Base-by-base conservation (phyloP, 169 alveolate genomes). In the Pseudocohnilembus persalinus region DNA sequence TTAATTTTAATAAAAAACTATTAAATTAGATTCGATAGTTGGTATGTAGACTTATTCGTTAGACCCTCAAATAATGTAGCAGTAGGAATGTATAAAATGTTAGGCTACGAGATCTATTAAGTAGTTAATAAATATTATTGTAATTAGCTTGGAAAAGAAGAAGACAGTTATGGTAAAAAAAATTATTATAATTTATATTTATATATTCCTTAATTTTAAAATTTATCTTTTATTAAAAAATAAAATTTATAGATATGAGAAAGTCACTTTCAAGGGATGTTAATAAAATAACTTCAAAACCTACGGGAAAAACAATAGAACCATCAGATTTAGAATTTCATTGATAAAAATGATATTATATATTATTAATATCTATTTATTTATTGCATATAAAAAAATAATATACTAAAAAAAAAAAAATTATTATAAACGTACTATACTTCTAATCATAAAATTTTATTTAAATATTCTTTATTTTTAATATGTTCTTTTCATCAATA, bases 41-140 rank as follows among this genome's bases (percentile, higher is more conserved):
- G 89, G 88, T 98, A 96, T 90, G 98, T 98, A 34, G 99, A 98
- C 83, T 91, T 98, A 82, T 98, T 96, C 88, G 99, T 98, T 35
- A 90, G 99, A 72, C 95, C 97, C 27, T 91, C 98, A 76, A 98
- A 98, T 93, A 90, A 92, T 73, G 93, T 95, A 0, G 99, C 99
- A 6, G 96, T 97, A 74, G 91, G 88, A 26, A 96, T 97, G 97
- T 98, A 98, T 91, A 88, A 93, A 88, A 89, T 93, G 65, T 93
- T 97, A 33, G 99, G 99, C 68, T 98, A 97, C 91, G 89, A 85
- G 1, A 92, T 97, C 26, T 97, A 94, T 87, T 89, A 96, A 74
- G 91, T 96, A 0, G 97, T 97, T 29, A 82, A 92, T 34, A 93
- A 96, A 33, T 98, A 98, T 83, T 98, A 97, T 88, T 87, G 92